These are phyloP conservation scores for Linderniella brevidens DNA, from an alignment of 257 asterid genomes.

Conservation along the genomic window DNA sequence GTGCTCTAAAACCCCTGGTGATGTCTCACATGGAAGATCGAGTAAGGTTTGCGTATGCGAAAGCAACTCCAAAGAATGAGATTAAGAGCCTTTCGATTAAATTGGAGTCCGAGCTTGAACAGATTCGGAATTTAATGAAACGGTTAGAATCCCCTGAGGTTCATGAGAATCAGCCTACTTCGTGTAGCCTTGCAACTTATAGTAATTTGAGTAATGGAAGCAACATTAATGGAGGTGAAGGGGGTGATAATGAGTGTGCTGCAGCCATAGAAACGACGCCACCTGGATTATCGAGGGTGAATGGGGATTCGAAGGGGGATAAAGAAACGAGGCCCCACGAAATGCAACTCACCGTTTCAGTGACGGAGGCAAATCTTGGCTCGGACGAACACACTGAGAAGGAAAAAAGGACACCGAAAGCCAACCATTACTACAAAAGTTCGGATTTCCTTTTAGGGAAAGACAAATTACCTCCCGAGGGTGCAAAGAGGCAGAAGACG, in stretches of 20 bases:
- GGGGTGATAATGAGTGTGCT: conserved; percentile 11
- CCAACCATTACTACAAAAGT: conserved; percentile 64
- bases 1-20: conserved; percentile 13
- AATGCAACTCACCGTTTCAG: conserved; percentile 57
- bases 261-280: conserved; percentile 19
- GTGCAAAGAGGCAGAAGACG: conserved; percentile 50
- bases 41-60: conserved; percentile 23
- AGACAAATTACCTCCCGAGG: conserved; percentile 74
- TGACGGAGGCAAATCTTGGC: conserved; percentile 27
- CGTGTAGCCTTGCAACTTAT: conserved; percentile 9
- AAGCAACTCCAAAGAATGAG: conserved; percentile 20
- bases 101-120: conserved; percentile 31
- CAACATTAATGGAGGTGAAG: conserved; percentile 16
- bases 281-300: conserved; percentile 25
- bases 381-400: conserved; percentile 39
- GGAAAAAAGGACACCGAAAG: conserved; percentile 92
- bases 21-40: conserved; percentile 26
- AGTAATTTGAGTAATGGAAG: conserved; percentile 12
- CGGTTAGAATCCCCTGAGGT: conserved; percentile 16
- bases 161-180: conserved; percentile 22
- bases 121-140: conserved; percentile 19
- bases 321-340: conserved; percentile 32
- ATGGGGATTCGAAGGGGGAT: conserved; percentile 30
- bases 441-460: conserved; percentile 82
- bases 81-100: conserved; percentile 24